Evolutionary conservation across 1,284 basidiomycete genomes (phyloP).

Genomic region (Apiotrichum akiyoshidainum): DNA sequence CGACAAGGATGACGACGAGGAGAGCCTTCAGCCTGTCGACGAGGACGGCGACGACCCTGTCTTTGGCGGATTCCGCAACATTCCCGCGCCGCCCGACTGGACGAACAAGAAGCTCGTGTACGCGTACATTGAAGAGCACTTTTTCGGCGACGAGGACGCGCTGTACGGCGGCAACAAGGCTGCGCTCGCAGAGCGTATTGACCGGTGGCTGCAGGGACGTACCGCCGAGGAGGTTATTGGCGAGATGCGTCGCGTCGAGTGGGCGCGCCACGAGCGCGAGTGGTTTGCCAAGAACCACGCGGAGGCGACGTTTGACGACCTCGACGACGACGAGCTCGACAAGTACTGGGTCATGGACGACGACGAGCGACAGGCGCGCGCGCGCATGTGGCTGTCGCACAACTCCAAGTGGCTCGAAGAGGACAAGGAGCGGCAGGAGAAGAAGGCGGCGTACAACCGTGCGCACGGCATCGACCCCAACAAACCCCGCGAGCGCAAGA

Average conservation of each 20-base stretch:
- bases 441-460: constrained; percentile 27
- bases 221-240: constrained; percentile 33
- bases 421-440: constrained; percentile 57
- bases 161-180: constrained; percentile 25
- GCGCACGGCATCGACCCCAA: constrained; percentile 34
- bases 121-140: constrained; percentile 29
- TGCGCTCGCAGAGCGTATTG: constrained; percentile 23
- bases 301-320: constrained; percentile 57
- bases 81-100: constrained; percentile 24
- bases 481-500: constrained; percentile 14
- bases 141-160: constrained; percentile 33
- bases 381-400: constrained; percentile 93
- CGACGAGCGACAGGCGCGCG: constrained; percentile 84
- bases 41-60: constrained; percentile 9
- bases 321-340: constrained; percentile 93
- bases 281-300: constrained; percentile 34
- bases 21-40: not conserved
- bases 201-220: constrained; percentile 36
- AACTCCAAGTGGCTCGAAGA: constrained; percentile 92
- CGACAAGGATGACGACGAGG: constrained; percentile 21
- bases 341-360: constrained; percentile 70
- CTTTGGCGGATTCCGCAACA: constrained; percentile 15
- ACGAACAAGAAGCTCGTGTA: constrained; percentile 34
- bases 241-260: constrained; percentile 58
- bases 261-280: constrained; percentile 35